Evolutionary conservation across 2,329 filamentous ascomycete species (phyloP), one percentile per base, ranked within the genome.

Genomic region (Ceratocystis papillata): DNA sequence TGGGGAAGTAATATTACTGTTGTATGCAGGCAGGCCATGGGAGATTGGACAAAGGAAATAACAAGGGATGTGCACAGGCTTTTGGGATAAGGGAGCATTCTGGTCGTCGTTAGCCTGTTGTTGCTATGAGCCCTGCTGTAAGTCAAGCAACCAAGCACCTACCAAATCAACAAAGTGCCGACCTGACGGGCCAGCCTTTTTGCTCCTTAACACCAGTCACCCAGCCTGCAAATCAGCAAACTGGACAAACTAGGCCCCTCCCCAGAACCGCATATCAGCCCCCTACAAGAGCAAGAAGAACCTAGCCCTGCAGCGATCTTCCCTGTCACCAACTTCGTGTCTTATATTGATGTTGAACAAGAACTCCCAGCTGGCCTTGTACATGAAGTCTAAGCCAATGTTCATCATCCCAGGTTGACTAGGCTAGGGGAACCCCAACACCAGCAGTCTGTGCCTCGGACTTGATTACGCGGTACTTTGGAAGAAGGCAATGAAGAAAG

Each of bases 151-250:
- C 37, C 37, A 15, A 7, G 5, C 8, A 50, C 17, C 46, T 50
- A 50, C 46, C n/a, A 22, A 50, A 50, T 50, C 17, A 50, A 57
- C 53, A 57, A 57, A 57, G 53, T 57, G 20, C 53, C 53, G 53
- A 33, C 12, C 37, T 41, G 37, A 41, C 12, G 37, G 37, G 37
- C 37, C 37, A 41, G 37, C 37, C 37, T 41, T 41, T 41, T 41
- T 41, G 55, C 55, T 59, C 17, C 55, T 22, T 7, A 8, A n/a
- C n/a, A n/a, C 48, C 48, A 20, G 48, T 25, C 48, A 1, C 0
- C 48, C 48, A 20, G 48, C 22, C 48, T 53, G n/a, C 48, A 53
- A 53, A 7, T 53, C n/a, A 53, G 22, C n/a, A 20, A 53, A 53
- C 48, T 53, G 48, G n/a, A 20, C 12, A 41, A 41, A 41, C 10